These are phyloP conservation scores for Rhizopus sp. DNA, from an alignment of 371 early-diverging fungal species.

Conservation along the genomic window DNA sequence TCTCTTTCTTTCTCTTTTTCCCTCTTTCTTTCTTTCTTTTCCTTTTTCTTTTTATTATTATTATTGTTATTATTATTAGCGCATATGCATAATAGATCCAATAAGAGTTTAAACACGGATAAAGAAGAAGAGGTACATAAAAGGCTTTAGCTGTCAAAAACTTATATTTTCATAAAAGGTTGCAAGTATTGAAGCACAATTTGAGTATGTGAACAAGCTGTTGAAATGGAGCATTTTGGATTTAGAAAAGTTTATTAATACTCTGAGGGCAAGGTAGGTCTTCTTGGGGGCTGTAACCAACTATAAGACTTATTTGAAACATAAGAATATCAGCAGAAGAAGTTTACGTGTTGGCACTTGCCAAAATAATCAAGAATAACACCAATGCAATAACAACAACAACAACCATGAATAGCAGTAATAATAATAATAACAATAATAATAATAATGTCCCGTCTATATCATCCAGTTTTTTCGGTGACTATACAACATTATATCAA, in stretches of 20 bases:
- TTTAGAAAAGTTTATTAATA: slow-evolving; percentile 39
- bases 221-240: slow-evolving; percentile 48
- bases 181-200: slow-evolving; percentile 40
- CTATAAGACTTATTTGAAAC: too few relatives aligned
- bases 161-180: slow-evolving; percentile 8
- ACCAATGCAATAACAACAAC: neutral
- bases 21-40: neutral
- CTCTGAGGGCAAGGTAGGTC: slow-evolving; percentile 41
- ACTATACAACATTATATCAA: slow-evolving; percentile 27
- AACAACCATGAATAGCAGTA: neutral
- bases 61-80: neutral
- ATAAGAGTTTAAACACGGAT: slow-evolving; percentile 11
- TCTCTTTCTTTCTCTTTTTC: neutral
- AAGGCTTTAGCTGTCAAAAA: slow-evolving; percentile 5
- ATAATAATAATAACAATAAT: neutral
- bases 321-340: slow-evolving; percentile 46
- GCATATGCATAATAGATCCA: slow-evolving; percentile 1
- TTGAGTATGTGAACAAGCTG: slow-evolving; percentile 40
- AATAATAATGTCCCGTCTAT: neutral
- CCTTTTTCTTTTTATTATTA: neutral
- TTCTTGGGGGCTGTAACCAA: too few relatives aligned
- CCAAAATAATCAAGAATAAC: slow-evolving; percentile 28
- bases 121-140: slow-evolving; percentile 24
- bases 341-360: slow-evolving; percentile 30
- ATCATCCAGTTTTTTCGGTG: slow-evolving; percentile 27